Evolutionary conservation across 2,329 filamentous ascomycete genomes (phyloP), one percentile per base, ranked within the genome.

Genomic region (Cytospora piceae): DNA sequence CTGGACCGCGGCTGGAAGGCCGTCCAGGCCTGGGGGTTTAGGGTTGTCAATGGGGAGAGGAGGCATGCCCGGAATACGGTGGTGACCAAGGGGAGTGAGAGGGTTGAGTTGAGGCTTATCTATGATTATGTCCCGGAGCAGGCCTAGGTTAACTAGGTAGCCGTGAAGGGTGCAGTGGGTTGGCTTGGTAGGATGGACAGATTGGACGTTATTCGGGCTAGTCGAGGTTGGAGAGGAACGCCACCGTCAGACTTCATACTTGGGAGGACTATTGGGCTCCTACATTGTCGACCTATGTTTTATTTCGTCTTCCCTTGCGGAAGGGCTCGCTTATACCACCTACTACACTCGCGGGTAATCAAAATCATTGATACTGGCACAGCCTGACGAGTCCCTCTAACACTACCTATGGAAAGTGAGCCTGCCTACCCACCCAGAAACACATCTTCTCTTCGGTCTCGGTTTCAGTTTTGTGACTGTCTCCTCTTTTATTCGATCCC

Each of bases 21-120:
- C 8, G 77, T 74, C 15, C 85, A 88, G 82, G 75, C 85, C 68
- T 88, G 86, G 86, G 86, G 86, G 1, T 88, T 88, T 74, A 80
- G 87, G 80, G 70, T 72, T 31, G 72, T 87, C 11, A 76, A 83
- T 9, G 85, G 82, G 15, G 77, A 82, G 79, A 76, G 86, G 68
- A 77, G 81, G 69, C 81, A 88, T 70, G 78, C 77, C 59, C 76
- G 86, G 61, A 83, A 86, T 69, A 75, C 87, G 9, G 76, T 87
- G 1, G 78, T 85, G 34, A 79, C 78, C 62, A 87, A 86, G 79
- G 81, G 75, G 24, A 73, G 71, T 3, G 74, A 85, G 78, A 79
- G 79, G 69, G 80, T 79, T 39, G 78, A 79, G 71, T 77, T 86
- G 64, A 79, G 81, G 72, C 77, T 89, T 70, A 79, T 88, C 46